Evolutionary conservation across 2,329 filamentous ascomycete species (phyloP).

Genomic region (Emmonsiellopsis sp.): DNA sequence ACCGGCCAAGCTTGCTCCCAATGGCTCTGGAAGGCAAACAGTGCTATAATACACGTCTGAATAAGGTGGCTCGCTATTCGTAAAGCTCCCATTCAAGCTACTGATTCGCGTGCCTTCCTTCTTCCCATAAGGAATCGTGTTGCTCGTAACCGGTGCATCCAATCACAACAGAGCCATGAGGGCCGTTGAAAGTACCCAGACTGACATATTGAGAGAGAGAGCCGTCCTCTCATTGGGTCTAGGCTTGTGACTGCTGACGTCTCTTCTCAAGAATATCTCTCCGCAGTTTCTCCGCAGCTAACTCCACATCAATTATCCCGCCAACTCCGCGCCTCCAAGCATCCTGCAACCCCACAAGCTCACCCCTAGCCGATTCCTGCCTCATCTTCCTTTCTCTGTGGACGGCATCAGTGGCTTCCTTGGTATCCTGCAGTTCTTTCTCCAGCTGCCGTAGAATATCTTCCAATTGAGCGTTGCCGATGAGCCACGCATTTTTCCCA

Average conservation of each 20-base stretch:
- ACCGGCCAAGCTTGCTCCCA: background rate
- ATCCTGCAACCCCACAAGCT: conserved; percentile 65
- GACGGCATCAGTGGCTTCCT: conserved; percentile 62
- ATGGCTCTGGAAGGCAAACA: background rate
- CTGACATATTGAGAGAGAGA: background rate
- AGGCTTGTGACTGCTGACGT: conserved; percentile 28
- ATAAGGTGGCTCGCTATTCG: background rate
- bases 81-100: background rate
- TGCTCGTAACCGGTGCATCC: background rate
- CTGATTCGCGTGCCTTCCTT: background rate
- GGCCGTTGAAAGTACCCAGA: background rate
- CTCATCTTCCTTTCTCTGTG: conserved; percentile 59
- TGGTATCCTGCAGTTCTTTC: conserved; percentile 60
- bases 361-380: conserved; percentile 63
- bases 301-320: conserved; percentile 73
- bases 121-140: background rate
- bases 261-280: conserved; percentile 58
- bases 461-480: conserved; percentile 74
- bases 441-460: conserved; percentile 61
- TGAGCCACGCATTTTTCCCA: conserved; percentile 87
- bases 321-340: conserved; percentile 73
- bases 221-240: conserved; percentile 16
- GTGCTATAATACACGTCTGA: background rate
- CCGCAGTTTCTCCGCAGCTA: conserved; percentile 66
- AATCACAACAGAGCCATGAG: background rate